A percentile compares a stretch with the other conserved stretches of the same genome.
These are phyloP conservation scores for Podila epigama DNA, from an alignment of 192 early-diverging fungal genomes.

Conservation along the genomic window DNA sequence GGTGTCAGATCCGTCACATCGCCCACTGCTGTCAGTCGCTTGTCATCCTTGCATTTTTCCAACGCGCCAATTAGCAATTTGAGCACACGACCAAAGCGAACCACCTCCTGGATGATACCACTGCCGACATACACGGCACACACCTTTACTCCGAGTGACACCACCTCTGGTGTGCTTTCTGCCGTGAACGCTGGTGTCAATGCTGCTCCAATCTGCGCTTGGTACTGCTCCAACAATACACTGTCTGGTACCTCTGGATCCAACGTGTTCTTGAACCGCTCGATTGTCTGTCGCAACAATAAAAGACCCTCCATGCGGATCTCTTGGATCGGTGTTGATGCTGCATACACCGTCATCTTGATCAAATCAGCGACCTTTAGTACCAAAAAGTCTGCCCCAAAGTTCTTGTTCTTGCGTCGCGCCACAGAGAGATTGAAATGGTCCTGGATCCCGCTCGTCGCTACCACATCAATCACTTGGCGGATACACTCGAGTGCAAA, in stretches of 20 bases:
- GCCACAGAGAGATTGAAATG: conserved; percentile 77
- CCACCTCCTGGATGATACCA: conserved; percentile 85
- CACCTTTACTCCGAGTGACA: conserved; percentile 79
- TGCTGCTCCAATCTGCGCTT: conserved; percentile 93
- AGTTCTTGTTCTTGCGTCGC: conserved; percentile 58
- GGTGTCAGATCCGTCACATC: conserved; percentile 67
- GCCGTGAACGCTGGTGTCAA: conserved; percentile 85
- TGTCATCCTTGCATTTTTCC: conserved; percentile 72
- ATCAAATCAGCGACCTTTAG: conserved; percentile 86
- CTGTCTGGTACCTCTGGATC: conserved; percentile 92
- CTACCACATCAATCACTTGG: conserved; percentile 68
- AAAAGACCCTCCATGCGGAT: conserved; percentile 81
- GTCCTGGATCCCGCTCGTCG: conserved; percentile 59
- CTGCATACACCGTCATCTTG: conserved; percentile 88
- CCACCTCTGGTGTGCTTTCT: conserved; percentile 78
- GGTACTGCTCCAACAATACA: conserved; percentile 88
- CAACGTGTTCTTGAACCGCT: conserved; percentile 60
- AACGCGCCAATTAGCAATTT: conserved; percentile 74
- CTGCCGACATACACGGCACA: conserved; percentile 86
- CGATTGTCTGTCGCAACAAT: conserved; percentile 81
- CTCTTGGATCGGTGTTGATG: conserved; percentile 76
- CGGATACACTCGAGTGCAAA: conserved; percentile 81
- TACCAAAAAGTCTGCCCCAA: conserved; percentile 74
- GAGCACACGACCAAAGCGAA: conserved; percentile 72
- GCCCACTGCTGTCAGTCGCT: conserved; percentile 55